Base-by-base conservation (phyloP, 345 rosid genomes). In the Pistacia atlantica region DNA sequence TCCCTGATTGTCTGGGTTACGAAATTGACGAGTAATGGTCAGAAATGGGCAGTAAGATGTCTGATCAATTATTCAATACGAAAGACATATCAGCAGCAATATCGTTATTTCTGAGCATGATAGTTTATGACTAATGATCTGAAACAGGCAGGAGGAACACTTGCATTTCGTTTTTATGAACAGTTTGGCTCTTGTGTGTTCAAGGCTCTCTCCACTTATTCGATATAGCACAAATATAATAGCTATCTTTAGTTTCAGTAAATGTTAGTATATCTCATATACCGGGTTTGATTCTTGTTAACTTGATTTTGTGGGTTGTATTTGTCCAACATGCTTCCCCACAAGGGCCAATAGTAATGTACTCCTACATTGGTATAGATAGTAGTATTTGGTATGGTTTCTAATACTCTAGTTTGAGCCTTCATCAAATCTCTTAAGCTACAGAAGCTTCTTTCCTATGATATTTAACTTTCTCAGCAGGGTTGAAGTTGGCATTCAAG, bases 401-500 rank as follows among this genome's bases (percentile, higher is more conserved):
- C 61, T 17, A 56, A 31, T 17, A 55, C 61, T 54, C 25, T 38
- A 37, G 16, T 71, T 38, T 28, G 64, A 71, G 12, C 28, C 35
- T n/a, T 7, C 2, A n/a, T 35, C 10, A 56, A 57, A 57, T 71
- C 7, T 48, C 65, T 71, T 13, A 31, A 72, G 65, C 20, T 14
- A 31, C n/a, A 8, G 7, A 14, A 12, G 45, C 4, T 64, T 66
- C 35, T 33, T 72, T 75, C 52, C 49, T 69, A 35, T 55, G 45
- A 28, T 35, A 42, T 57, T 54, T 45, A 25, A 9, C 42, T 72
- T 78, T 77, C 31, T 77, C 77, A 61, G 77, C 79, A 95, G 99
- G 62, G 90, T 94, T 82, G 88, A 87, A 70, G 99, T 95, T 72
- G 99, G 99, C 64, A 87, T 95, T 82, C 90, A 90, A 86, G 99